Evolutionary conservation across 176 grass and related monocot genomes (phyloP).

Genomic region (Rhipidocladum racemiflorum): DNA sequence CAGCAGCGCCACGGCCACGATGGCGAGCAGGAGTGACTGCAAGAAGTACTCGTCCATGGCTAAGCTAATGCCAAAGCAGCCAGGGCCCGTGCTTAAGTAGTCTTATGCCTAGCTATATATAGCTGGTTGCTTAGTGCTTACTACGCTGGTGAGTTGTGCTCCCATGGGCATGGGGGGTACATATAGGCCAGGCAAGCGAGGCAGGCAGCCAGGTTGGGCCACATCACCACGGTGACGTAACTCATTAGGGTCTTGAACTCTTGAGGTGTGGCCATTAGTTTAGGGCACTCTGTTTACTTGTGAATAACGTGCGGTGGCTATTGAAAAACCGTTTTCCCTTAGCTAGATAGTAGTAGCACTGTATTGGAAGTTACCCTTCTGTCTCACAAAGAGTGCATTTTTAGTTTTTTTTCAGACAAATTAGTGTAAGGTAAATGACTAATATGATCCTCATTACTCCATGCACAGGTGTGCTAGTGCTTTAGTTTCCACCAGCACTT

Average conservation of each 20-base stretch:
- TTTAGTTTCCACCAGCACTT: no score
- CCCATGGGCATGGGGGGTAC: background rate
- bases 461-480: no score
- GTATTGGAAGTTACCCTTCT: background rate
- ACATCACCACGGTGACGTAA: background rate
- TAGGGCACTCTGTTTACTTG: background rate
- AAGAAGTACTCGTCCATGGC: constrained; percentile 30
- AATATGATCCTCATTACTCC: no score
- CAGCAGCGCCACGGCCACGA: constrained; percentile 16
- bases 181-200: background rate
- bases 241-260: background rate
- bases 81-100: background rate
- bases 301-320: background rate
- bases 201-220: background rate
- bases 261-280: background rate
- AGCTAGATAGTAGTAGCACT: background rate
- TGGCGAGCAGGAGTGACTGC: constrained; percentile 20
- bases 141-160: background rate
- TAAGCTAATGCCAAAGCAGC: background rate
- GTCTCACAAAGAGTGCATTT: no score
- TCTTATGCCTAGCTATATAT: no score
- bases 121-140: background rate
- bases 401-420: no score
- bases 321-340: background rate
- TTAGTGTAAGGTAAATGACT: no score